Conservation (phyloP, 129 eudicot species). For the Smallanthus sonchifolius region DNA sequence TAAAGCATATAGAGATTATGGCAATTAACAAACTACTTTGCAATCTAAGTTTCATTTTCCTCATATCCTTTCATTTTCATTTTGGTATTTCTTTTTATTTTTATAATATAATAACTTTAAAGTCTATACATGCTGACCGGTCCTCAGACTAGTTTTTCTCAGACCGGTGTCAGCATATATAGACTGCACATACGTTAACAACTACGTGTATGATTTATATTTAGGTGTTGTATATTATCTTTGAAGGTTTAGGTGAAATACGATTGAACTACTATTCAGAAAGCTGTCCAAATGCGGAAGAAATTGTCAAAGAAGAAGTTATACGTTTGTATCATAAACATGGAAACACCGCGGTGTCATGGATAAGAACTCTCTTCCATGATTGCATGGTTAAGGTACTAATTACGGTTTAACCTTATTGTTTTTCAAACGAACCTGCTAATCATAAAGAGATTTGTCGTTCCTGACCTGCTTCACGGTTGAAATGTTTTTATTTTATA, state of each 20-base stretch:
- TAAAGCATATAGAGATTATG: slow-evolving; percentile 23
- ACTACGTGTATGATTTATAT: not conserved
- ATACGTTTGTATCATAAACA: slow-evolving; percentile 50
- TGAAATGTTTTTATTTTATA: not conserved
- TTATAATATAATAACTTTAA: not conserved
- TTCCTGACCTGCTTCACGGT: not conserved
- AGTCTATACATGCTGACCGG: not conserved
- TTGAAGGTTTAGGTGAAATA: slow-evolving; percentile 48
- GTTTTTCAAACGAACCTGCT: not conserved
- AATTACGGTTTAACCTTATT: not conserved
- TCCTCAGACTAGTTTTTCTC: not conserved
- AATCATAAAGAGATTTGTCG: not conserved
- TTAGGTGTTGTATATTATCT: not conserved
- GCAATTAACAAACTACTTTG: slow-evolving; percentile 25
- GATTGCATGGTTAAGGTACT: slow-evolving; percentile 79
- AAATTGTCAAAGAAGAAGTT: slow-evolving; percentile 61
- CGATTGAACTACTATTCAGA: slow-evolving; percentile 55
- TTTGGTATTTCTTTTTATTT: slow-evolving; percentile 31
- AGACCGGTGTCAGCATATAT: not conserved
- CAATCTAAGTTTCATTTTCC: slow-evolving; percentile 32
- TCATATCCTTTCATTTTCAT: slow-evolving; percentile 39
- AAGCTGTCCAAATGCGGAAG: slow-evolving; percentile 76
- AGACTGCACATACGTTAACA: not conserved
- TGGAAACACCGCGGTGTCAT: slow-evolving; percentile 89
- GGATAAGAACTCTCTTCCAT: slow-evolving; percentile 87